Conservation (phyloP, 306 rosid species). For the Castanopsis chinensis region DNA sequence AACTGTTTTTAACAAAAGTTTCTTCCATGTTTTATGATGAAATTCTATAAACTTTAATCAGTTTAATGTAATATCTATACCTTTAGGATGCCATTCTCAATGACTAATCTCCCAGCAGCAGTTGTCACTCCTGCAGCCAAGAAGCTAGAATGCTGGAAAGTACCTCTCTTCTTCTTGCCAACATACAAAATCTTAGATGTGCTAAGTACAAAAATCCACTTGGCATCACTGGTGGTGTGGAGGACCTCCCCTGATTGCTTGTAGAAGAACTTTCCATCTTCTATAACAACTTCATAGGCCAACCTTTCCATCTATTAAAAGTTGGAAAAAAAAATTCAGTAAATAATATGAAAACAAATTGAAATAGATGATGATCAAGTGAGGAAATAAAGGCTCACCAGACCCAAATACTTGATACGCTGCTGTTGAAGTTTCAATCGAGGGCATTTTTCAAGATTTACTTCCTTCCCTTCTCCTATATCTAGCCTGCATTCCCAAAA, state of each 20-base stretch:
- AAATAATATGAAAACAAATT: not conserved
- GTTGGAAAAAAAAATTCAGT: constrained; percentile 5
- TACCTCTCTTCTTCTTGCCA: constrained; percentile 91
- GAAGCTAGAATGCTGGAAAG: constrained; percentile 98
- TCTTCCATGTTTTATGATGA: not conserved
- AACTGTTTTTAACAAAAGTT: too few relatives aligned
- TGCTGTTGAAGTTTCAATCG: constrained; percentile 86
- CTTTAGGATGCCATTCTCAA: constrained; percentile 81
- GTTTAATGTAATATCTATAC: constrained; percentile 33
- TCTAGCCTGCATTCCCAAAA: constrained; percentile 66
- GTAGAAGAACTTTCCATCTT: constrained; percentile 71
- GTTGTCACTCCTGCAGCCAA: constrained; percentile 99
- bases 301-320: constrained; percentile 81
- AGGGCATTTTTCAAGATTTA: constrained; percentile 76
- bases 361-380: not conserved
- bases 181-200: constrained; percentile 76
- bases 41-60: constrained; percentile 4
- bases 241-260: constrained; percentile 79
- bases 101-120: constrained; percentile 92
- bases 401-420: constrained; percentile 93
- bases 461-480: constrained; percentile 96
- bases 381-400: constrained; percentile 57
- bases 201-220: constrained; percentile 98
- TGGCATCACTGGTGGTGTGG: constrained; percentile 51
- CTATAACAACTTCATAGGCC: constrained; percentile 80